A percentile compares a stretch with the other conserved stretches of the same genome.
These are phyloP conservation scores for Ophiostoma himal-ulmi DNA, from an alignment of 2,329 filamentous ascomycete species.

Conservation along the genomic window DNA sequence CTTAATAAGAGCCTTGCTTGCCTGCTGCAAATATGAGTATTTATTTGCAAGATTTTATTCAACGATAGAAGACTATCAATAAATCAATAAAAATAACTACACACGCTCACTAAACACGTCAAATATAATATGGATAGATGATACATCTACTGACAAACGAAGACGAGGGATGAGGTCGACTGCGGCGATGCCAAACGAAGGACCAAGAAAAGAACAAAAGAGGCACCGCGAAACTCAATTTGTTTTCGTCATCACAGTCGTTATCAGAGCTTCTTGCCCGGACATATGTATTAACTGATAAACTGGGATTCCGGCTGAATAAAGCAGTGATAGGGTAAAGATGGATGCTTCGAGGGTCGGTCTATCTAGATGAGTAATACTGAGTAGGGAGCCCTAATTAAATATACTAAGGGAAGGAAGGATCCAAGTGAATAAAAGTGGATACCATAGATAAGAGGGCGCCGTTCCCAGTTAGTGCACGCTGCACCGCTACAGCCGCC, in stretches of 20 bases:
- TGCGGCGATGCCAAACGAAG: neutral
- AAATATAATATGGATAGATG: too few relatives aligned
- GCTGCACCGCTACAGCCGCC: constrained; percentile 1
- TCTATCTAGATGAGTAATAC: neutral
- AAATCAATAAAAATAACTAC: too few relatives aligned
- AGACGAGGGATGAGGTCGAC: neutral
- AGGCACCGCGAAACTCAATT: neutral
- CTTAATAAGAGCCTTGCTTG: too few relatives aligned
- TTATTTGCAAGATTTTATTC: too few relatives aligned
- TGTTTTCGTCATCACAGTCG: too few relatives aligned
- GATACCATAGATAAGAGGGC: neutral
- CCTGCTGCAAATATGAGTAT: too few relatives aligned
- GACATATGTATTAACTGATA: neutral
- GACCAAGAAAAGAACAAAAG: neutral
- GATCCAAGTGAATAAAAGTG: constrained; percentile 1
- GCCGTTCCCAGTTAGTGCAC: neutral
- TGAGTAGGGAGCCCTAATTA: too few relatives aligned
- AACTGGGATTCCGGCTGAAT: neutral
- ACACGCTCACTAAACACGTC: too few relatives aligned
- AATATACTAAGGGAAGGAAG: neutral
- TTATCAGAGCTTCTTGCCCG: too few relatives aligned
- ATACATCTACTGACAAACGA: neutral
- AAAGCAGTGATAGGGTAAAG: neutral
- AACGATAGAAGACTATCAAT: too few relatives aligned
- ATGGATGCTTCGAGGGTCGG: neutral